Conservation (phyloP, 306 rosid genomes). For the Gastrolobium villosum region DNA sequence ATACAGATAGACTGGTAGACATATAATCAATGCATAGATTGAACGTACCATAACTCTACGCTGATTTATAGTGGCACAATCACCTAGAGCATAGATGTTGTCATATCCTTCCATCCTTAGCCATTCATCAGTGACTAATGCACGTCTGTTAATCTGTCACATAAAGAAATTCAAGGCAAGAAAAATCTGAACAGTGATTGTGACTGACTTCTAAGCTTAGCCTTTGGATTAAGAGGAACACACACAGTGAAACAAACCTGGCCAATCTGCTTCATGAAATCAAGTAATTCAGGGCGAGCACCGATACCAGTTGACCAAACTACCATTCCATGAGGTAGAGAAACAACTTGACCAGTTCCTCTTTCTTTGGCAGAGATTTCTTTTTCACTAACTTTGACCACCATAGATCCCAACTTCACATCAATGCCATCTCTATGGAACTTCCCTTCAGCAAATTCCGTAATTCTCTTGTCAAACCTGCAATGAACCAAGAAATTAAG, state of each 20-base stretch:
- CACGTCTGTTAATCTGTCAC: conserved; percentile 81
- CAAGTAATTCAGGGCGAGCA: conserved; percentile 73
- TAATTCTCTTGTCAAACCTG: conserved; percentile 97
- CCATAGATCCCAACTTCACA: conserved; percentile 93
- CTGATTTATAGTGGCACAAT: conserved; percentile 93
- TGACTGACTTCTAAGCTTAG: background rate
- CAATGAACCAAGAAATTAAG: conserved; percentile 22
- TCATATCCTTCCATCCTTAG: conserved; percentile 89
- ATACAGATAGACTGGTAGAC: background rate
- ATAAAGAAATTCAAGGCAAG: conserved; percentile 19
- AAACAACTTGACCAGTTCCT: conserved; percentile 53
- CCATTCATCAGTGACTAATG: conserved; percentile 95
- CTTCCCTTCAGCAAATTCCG: conserved; percentile 88
- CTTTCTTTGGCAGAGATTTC: conserved; percentile 85
- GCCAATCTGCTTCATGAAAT: conserved; percentile 89
- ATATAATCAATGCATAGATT: conserved; percentile 1
- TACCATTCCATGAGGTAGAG: conserved; percentile 89
- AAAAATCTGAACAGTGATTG: conserved; percentile 5
- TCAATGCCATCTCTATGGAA: conserved; percentile 86
- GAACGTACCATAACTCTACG: conserved; percentile 85
- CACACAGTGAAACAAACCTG: conserved; percentile 69
- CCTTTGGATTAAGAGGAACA: conserved; percentile 16
- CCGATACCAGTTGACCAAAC: conserved; percentile 98
- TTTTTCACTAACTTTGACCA: conserved; percentile 75
- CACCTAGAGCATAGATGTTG: conserved; percentile 89